These are phyloP conservation scores for Physcomitrium patens DNA, from an alignment of 225 moss, liverwort and hornwort species.

Conservation along the genomic window DNA sequence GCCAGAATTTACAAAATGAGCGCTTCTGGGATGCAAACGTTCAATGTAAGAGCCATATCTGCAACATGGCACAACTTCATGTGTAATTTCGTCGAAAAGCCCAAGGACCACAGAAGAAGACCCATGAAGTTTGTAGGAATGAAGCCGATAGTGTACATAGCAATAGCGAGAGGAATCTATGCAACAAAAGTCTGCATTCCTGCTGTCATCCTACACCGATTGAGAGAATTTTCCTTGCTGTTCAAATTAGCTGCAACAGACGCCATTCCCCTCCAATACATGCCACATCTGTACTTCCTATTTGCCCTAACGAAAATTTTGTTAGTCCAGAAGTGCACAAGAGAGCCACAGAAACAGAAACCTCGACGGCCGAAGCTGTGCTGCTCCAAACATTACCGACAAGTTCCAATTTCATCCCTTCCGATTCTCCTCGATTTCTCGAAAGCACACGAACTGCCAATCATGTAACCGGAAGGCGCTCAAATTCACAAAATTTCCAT, in stretches of 20 bases:
- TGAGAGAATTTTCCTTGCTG: background rate
- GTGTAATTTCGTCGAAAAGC: constrained; percentile 7
- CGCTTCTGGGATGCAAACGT: constrained; percentile 1
- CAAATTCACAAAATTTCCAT: constrained; percentile 34
- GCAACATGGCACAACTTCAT: constrained; percentile 14
- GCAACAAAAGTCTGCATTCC: constrained; percentile 24
- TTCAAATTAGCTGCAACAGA: constrained; percentile 26
- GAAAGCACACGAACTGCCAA: constrained; percentile 7
- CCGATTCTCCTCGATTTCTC: constrained; percentile 29
- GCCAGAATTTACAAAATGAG: constrained; percentile 14
- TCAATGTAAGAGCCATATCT: constrained; percentile 28
- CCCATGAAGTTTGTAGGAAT: constrained; percentile 11
- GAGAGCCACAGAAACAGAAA: background rate
- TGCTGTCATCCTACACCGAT: constrained; percentile 15
- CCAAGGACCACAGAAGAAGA: constrained; percentile 17
- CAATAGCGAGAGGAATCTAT: constrained; percentile 12
- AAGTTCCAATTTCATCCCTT: constrained; percentile 2
- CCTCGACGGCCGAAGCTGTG: constrained; percentile 12
- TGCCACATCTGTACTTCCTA: constrained; percentile 32
- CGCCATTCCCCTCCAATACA: constrained; percentile 15
- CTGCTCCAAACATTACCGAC: constrained; percentile 23
- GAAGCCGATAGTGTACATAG: constrained; percentile 14
- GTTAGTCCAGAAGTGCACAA: constrained; percentile 23
- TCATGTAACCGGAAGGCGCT: background rate
- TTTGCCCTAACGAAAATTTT: background rate